Evolutionary conservation across 345 rosid species (phyloP), one percentile per base, ranked within the genome.

Genomic region (Gossypium mustelinum): DNA sequence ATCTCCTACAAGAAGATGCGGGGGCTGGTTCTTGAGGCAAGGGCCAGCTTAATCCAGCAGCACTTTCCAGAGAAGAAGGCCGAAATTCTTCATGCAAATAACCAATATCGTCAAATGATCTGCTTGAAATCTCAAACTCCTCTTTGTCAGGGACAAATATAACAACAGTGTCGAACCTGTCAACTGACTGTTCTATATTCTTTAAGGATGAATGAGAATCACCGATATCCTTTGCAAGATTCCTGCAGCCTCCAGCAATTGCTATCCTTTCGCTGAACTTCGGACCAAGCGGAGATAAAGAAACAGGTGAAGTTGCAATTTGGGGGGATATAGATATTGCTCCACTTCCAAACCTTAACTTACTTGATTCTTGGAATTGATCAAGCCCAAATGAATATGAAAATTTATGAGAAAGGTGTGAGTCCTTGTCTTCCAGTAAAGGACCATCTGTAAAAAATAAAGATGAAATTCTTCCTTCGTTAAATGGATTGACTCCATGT

Each of bases 231-330:
- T 71, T 85, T 77, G 84, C 60, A 66, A 62, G 44, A 83, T 79
- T 76, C 80, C 84, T 79, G 79, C 77, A 76, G 71, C 82, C 77
- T 79, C 79, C 86, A 17, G 69, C 52, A 72, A 80, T 50, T 74
- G 85, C 85, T 25, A 81, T 75, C 84, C 89, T 88, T 76, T 82
- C 94, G 55, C 84, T 79, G 75, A 84, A 84, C 78, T 80, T 94
- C 22, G 94, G 97, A 78, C 98, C 97, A 58, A 94, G 92, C 57
- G 98, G 98, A 43, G 98, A 94, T 72, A 88, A 79, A 24, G 92
- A 89, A 61, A 85, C 90, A 74, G 90, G 81, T 25, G 85, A 84
- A 56, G 74, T 61, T 13, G 77, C 62, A 68, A 73, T 79, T 63
- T 78, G 52, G 4, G 84, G 81, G 74, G 93, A 79, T 71, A 80